A percentile compares a stretch with the other conserved stretches of the same genome.
phyloP scores from a whole-genome alignment of 2,329 filamentous ascomycete genomes.

The Bertia moriformis region DNA sequence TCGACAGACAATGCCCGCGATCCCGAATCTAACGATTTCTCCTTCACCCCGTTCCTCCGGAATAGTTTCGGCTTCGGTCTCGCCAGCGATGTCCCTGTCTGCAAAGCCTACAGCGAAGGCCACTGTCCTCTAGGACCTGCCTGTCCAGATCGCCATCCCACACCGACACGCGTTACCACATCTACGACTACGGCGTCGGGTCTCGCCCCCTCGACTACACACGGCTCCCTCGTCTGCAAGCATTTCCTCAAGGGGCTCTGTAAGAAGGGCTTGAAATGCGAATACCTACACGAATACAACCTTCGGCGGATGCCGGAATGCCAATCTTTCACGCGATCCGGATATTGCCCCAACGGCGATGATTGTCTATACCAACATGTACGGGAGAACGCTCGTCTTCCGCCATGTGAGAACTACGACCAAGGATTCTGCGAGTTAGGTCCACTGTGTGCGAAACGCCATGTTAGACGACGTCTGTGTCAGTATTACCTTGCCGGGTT shows the following conservation, averaged over 20 bases:
- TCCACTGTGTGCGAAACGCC: background rate
- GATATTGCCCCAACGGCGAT: constrained; percentile 1
- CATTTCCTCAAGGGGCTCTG: constrained; percentile 1
- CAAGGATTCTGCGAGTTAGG: constrained; percentile 1
- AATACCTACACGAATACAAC: constrained; percentile 1
- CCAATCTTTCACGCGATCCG: background rate
- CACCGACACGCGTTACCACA: background rate
- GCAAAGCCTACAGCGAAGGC: constrained; percentile 1
- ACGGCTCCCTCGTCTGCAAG: constrained; percentile 1
- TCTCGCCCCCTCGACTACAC: background rate
- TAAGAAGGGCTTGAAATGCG: constrained; percentile 1
- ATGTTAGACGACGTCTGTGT: background rate
- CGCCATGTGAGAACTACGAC: constrained; percentile 1
- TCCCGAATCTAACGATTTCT: background rate
- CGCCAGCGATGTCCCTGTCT: constrained; percentile 1
- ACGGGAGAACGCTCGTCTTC: background rate
- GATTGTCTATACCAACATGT: constrained; percentile 2
- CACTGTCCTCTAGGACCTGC: constrained; percentile 1
- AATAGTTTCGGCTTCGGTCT: constrained; percentile 1
- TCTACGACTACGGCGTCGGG: background rate
- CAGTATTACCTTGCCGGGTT: background rate
- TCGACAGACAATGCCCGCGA: background rate
- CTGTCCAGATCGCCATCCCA: constrained; percentile 1
- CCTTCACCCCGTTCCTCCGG: background rate
- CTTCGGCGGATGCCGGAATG: constrained; percentile 1